phyloP scores from a whole-genome alignment of 805 yeast species.

The Maudiozyma pseudohumilis region DNA sequence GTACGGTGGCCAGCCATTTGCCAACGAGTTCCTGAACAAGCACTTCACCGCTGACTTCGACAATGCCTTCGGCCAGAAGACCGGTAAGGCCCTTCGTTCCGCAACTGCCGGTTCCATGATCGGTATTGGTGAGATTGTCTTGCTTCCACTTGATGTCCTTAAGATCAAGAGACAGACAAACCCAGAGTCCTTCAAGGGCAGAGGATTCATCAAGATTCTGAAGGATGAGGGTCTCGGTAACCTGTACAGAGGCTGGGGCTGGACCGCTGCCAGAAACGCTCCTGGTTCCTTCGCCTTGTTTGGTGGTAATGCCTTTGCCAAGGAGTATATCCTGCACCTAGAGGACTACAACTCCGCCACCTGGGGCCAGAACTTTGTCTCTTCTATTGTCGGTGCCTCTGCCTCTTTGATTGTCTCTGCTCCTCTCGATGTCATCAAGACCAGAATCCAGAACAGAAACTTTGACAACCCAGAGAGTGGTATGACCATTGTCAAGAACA shows the following conservation, averaged over 20 bases:
- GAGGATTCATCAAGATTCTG: slow-evolving; percentile 83
- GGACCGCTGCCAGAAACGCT: slow-evolving; percentile 99
- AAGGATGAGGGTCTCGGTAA: slow-evolving; percentile 81
- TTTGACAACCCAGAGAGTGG: slow-evolving; percentile 96
- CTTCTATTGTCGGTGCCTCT: slow-evolving; percentile 93
- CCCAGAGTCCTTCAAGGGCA: slow-evolving; percentile 98
- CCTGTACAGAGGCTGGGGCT: slow-evolving; percentile 96
- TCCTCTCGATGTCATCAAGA: slow-evolving; percentile 95
- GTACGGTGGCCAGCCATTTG: slow-evolving; percentile 99
- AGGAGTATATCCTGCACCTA: slow-evolving; percentile 85
- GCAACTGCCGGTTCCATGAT: slow-evolving; percentile 96
- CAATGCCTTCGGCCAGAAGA: slow-evolving; percentile 74
- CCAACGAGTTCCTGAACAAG: slow-evolving; percentile 77
- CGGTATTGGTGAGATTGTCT: slow-evolving; percentile 95
- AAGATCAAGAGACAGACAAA: slow-evolving; percentile 98
- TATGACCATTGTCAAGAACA: slow-evolving; percentile 82
- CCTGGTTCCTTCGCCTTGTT: slow-evolving; percentile 97
- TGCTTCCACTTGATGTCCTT: slow-evolving; percentile 90
- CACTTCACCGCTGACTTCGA: slow-evolving; percentile 68
- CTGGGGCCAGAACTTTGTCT: slow-evolving; percentile 88
- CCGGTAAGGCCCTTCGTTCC: slow-evolving; percentile 92
- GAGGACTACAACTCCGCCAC: slow-evolving; percentile 84
- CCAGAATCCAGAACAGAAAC: slow-evolving; percentile 94
- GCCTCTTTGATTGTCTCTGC: slow-evolving; percentile 95
- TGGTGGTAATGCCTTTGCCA: slow-evolving; percentile 98